A percentile compares a stretch with the other conserved stretches of the same genome.
Conservation (phyloP, 805 yeast genomes). For the Candida quercuum region DNA sequence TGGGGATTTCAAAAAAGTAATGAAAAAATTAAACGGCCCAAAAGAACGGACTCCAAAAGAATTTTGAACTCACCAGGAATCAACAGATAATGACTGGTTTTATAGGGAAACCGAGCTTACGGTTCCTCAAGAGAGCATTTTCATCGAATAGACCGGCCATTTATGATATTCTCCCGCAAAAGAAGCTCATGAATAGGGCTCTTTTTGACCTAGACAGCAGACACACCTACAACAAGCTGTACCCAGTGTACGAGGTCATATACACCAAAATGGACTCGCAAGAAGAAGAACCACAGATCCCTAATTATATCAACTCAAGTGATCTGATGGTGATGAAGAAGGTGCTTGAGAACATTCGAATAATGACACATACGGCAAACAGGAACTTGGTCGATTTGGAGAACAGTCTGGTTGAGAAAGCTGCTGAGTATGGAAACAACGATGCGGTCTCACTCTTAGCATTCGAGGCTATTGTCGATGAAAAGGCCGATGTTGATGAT, state of each 20-base stretch:
- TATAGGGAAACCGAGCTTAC: neutral
- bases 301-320: constrained; percentile 42
- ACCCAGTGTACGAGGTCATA: constrained; percentile 47
- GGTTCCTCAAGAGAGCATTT: constrained; percentile 6
- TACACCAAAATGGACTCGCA: constrained; percentile 41
- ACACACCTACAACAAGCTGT: constrained; percentile 44
- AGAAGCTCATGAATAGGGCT: constrained; percentile 49
- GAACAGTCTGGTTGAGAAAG: constrained; percentile 67
- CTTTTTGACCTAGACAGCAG: constrained; percentile 64
- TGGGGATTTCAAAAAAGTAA: neutral
- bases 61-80: neutral
- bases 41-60: neutral
- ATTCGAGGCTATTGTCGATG: constrained; percentile 51
- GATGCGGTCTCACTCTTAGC: constrained; percentile 76
- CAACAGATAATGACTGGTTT: neutral
- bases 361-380: constrained; percentile 54
- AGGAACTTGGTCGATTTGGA: constrained; percentile 56
- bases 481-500: constrained; percentile 44
- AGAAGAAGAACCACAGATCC: constrained; percentile 28
- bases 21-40: neutral
- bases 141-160: constrained; percentile 31
- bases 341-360: constrained; percentile 57
- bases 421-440: constrained; percentile 78
- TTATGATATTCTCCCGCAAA: constrained; percentile 50
- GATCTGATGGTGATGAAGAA: constrained; percentile 68